A percentile compares a stretch with the other conserved stretches of the same genome.
phyloP scores from a whole-genome alignment of 2,329 filamentous ascomycete species.

The Xylaria sp. region DNA sequence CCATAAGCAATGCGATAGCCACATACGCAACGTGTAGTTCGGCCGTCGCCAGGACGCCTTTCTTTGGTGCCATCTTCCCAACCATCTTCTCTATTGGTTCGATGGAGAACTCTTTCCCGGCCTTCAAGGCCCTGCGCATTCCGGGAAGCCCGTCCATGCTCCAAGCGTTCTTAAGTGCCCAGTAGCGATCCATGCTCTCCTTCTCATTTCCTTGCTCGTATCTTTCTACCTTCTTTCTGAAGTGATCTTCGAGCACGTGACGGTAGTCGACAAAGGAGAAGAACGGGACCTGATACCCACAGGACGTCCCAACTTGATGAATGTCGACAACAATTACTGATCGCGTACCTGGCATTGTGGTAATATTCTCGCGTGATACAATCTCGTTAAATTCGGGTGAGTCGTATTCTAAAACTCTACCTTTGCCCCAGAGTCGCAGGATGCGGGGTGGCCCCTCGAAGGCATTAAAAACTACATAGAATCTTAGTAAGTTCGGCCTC shows the following conservation, averaged over 20 bases:
- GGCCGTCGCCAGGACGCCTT: slow-evolving; percentile 12
- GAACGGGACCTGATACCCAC: slow-evolving; percentile 48
- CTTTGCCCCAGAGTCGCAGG: slow-evolving; percentile 46
- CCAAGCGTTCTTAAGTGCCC: slow-evolving; percentile 48
- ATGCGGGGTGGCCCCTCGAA: slow-evolving; percentile 49
- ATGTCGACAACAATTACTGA: slow-evolving; percentile 47
- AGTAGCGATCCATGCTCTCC: slow-evolving; percentile 48
- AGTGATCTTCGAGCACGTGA: slow-evolving; percentile 43
- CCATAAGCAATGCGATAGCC: slow-evolving; percentile 22
- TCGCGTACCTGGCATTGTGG: slow-evolving; percentile 39
- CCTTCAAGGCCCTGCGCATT: slow-evolving; percentile 42
- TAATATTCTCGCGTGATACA: slow-evolving; percentile 39
- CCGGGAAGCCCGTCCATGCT: slow-evolving; percentile 49
- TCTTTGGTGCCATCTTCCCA: slow-evolving; percentile 42
- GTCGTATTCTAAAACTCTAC: slow-evolving; percentile 45
- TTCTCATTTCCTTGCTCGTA: slow-evolving; percentile 42
- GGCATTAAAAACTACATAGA: slow-evolving; percentile 59
- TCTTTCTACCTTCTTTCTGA: slow-evolving; percentile 41
- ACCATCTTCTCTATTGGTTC: slow-evolving; percentile 49
- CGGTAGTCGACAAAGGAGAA: slow-evolving; percentile 48
- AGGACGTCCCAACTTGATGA: slow-evolving; percentile 48
- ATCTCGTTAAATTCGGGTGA: slow-evolving; percentile 42
- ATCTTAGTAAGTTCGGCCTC: background rate
- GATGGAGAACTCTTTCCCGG: slow-evolving; percentile 40
- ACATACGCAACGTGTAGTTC: slow-evolving; percentile 26